Evolutionary conservation across 164 flowering plant genomes (phyloP).

Genomic region (Vitis vinifera): ASM3070453v1 NC_081811.1:12194001-12194500

Average conservation of each 20-base stretch:
- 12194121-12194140: no score
- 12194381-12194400: slow-evolving; percentile 96
- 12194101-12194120: not conserved
- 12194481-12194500: slow-evolving; percentile 86
- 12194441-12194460: slow-evolving; percentile 96
- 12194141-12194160: no score
- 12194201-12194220: not conserved
- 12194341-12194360: slow-evolving; percentile 94
- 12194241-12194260: not conserved
- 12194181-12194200: not conserved
- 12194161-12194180: no score
- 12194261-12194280: not conserved
- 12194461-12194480: slow-evolving; percentile 94
- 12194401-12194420: slow-evolving; percentile 93
- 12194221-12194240: not conserved
- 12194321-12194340: slow-evolving; percentile 55
- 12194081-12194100: not conserved
- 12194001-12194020: no score
- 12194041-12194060: not conserved
- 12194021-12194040: not conserved
- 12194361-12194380: slow-evolving; percentile 99
- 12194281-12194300: not conserved
- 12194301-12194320: no score
- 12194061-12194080: not conserved
- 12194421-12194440: slow-evolving; percentile 97